Conservation (phyloP, 164 flowering plant genomes). For the Magnolia sinica region DNA sequence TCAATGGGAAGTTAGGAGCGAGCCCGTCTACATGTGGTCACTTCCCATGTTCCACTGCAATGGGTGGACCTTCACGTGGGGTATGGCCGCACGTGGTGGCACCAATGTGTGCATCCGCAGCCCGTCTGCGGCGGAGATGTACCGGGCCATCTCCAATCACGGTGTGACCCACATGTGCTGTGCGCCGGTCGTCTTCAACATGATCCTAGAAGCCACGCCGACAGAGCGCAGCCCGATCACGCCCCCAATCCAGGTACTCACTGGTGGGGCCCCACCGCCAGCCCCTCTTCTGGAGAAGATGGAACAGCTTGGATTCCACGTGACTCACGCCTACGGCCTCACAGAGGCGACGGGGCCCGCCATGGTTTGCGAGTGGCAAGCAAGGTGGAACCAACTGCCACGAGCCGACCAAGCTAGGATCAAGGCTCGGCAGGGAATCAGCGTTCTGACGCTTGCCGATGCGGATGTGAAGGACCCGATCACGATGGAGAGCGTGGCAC, state of each 20-base stretch:
- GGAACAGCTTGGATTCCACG: constrained; percentile 66
- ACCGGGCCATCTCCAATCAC: constrained; percentile 47
- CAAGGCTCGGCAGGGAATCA: constrained; percentile 75
- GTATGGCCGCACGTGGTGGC: constrained; percentile 84
- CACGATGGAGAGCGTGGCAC: constrained; percentile 64
- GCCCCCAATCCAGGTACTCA: constrained; percentile 46
- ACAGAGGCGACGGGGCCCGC: constrained; percentile 91
- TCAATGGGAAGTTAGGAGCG: constrained; percentile 67
- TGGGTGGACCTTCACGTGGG: constrained; percentile 98
- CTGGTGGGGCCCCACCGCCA: constrained; percentile 92
- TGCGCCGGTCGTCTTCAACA: constrained; percentile 73
- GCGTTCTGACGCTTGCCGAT: constrained; percentile 56
- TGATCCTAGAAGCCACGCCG: constrained; percentile 49
- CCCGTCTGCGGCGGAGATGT: constrained; percentile 55
- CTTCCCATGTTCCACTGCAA: constrained; percentile 98
- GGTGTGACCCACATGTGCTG: constrained; percentile 87
- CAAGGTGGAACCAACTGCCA: constrained; percentile 21
- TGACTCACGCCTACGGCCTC: constrained; percentile 78
- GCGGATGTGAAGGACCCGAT: constrained; percentile 55
- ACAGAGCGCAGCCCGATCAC: constrained; percentile 23
- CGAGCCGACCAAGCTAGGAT: constrained; percentile 32
- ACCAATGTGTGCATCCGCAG: constrained; percentile 83
- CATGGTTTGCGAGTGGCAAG: constrained; percentile 77
- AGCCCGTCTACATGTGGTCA: constrained; percentile 80
- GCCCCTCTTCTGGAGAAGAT: constrained; percentile 52